Percentiles rank a stretch among this genome's conserved stretches.
These are phyloP conservation scores for Colletotrichum melonis DNA, from an alignment of 2,329 filamentous ascomycete genomes.

Conservation along the genomic window DNA sequence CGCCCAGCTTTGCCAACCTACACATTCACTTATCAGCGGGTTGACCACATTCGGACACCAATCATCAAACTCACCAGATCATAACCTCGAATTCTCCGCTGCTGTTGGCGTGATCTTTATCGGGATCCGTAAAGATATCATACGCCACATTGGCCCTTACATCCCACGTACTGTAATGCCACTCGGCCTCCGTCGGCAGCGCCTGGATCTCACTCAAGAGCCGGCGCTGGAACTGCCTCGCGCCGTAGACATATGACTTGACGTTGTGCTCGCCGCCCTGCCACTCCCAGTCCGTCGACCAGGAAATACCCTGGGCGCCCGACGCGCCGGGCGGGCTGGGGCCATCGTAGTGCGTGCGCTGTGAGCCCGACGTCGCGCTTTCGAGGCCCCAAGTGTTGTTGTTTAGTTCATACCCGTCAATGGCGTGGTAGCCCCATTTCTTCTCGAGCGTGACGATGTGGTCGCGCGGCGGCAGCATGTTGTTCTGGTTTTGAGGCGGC, in stretches of 20 bases:
- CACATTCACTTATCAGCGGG: neutral
- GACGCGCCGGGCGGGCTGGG: slow-evolving; percentile 42
- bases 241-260: slow-evolving; percentile 57
- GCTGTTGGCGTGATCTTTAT: slow-evolving; percentile 43
- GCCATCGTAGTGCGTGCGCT: slow-evolving; percentile 54
- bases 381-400: slow-evolving; percentile 58
- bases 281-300: slow-evolving; percentile 56
- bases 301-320: slow-evolving; percentile 45
- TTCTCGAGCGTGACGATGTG: slow-evolving; percentile 40
- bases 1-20: slow-evolving; percentile 65
- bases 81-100: slow-evolving; percentile 70
- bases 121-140: slow-evolving; percentile 67
- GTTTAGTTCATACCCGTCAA: slow-evolving; percentile 46
- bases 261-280: slow-evolving; percentile 50
- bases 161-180: slow-evolving; percentile 58
- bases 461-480: slow-evolving; percentile 37
- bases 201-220: slow-evolving; percentile 46
- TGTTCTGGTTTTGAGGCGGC: neutral
- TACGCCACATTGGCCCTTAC: slow-evolving; percentile 70
- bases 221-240: slow-evolving; percentile 45
- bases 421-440: slow-evolving; percentile 44
- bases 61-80: slow-evolving; percentile 61
- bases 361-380: slow-evolving; percentile 48
- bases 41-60: neutral
- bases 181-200: slow-evolving; percentile 49